These are phyloP conservation scores for Colletotrichum cuscutae DNA, from an alignment of 2,329 filamentous ascomycete species.

Conservation along the genomic window DNA sequence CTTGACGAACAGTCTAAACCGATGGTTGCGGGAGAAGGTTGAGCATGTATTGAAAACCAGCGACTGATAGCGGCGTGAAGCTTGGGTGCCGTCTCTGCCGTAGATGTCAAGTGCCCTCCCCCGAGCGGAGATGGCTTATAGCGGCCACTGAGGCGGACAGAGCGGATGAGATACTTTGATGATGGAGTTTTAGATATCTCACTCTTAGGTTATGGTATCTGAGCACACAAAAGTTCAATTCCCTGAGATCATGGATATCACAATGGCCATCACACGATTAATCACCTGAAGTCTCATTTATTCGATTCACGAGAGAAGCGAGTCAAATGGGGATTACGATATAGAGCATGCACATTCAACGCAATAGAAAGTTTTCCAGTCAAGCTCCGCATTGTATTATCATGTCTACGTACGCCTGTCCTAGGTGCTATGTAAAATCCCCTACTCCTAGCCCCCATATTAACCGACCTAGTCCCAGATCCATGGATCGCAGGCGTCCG, in stretches of 20 bases:
- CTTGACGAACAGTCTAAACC: not conserved
- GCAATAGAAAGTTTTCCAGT: not conserved
- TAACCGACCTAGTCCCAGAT: slow-evolving; percentile 10
- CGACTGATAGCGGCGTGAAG: not conserved
- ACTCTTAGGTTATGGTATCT: not conserved
- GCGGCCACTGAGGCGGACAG: not conserved
- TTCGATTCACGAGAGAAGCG: not conserved
- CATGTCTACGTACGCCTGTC: slow-evolving; percentile 25
- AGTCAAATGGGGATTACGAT: not conserved
- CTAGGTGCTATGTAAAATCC: slow-evolving; percentile 1
- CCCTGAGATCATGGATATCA: not conserved
- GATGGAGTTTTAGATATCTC: not conserved
- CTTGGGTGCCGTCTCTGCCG: not conserved
- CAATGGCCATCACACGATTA: no score
- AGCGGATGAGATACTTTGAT: not conserved
- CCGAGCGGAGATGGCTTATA: not conserved
- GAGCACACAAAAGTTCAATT: not conserved
- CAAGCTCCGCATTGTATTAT: not conserved
- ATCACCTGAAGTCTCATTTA: not conserved
- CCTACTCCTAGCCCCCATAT: not conserved
- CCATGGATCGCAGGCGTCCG: slow-evolving; percentile 15
- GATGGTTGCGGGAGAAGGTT: not conserved
- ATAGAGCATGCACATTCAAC: no score
- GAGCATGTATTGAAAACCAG: not conserved
- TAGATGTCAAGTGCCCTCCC: not conserved